phyloP scores from a whole-genome alignment of 495 filamentous ascomycete species.

The Bathelium albidoporum region DNA sequence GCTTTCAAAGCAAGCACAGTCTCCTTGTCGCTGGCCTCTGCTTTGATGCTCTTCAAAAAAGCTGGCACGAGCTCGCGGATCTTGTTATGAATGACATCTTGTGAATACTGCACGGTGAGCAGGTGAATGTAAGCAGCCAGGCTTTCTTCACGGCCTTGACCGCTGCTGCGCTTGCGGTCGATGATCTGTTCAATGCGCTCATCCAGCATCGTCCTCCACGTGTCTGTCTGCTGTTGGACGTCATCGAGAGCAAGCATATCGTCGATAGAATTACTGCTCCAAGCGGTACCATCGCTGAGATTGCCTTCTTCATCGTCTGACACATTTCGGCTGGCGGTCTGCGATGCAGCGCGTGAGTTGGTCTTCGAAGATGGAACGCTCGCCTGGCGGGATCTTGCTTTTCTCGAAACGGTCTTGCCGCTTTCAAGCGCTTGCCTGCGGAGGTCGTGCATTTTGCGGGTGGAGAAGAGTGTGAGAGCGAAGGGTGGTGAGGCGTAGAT shows the following conservation, averaged over 20 bases:
- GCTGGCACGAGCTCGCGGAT: slow-evolving; percentile 58
- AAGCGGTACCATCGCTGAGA: slow-evolving; percentile 20
- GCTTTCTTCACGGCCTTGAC: slow-evolving; percentile 66
- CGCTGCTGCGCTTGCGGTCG: slow-evolving; percentile 75
- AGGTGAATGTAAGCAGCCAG: slow-evolving; percentile 60
- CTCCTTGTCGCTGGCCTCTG: slow-evolving; percentile 63
- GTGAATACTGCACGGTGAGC: slow-evolving; percentile 61
- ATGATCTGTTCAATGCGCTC: slow-evolving; percentile 71
- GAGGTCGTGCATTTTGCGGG: slow-evolving; percentile 63
- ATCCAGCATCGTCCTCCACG: slow-evolving; percentile 57
- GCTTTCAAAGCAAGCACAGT: slow-evolving; percentile 61
- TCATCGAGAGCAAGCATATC: slow-evolving; percentile 43
- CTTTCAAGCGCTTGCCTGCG: slow-evolving; percentile 75
- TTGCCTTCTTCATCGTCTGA: slow-evolving; percentile 68
- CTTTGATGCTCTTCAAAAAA: slow-evolving; percentile 62
- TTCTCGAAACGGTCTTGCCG: slow-evolving; percentile 86
- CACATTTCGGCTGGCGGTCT: slow-evolving; percentile 41
- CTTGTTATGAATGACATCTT: slow-evolving; percentile 52
- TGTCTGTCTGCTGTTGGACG: slow-evolving; percentile 38
- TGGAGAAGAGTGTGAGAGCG: neutral
- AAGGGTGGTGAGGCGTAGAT: too few species aligned
- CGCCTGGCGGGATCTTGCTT: slow-evolving; percentile 63
- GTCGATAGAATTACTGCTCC: slow-evolving; percentile 40
- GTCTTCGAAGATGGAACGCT: slow-evolving; percentile 55
- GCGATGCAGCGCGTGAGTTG: slow-evolving; percentile 48